Evolutionary conservation across 768 basidiomycete species (phyloP).

Genomic region (Phaeotremella skinneri): DNA sequence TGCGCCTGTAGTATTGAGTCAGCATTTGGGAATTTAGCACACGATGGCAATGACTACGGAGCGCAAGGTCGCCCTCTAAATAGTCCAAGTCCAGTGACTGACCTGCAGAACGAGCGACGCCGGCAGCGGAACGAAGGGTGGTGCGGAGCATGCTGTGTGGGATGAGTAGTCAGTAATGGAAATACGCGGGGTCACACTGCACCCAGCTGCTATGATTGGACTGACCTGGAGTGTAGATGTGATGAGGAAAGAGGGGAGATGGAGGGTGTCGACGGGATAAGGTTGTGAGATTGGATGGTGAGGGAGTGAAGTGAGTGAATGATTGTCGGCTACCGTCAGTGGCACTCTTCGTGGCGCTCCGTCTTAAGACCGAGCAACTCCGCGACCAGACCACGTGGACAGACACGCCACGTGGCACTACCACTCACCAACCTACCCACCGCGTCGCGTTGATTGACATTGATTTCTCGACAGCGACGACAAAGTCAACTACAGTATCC

Average conservation of each 20-base stretch:
- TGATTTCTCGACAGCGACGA: neutral
- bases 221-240: neutral
- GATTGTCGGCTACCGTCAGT: neutral
- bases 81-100: neutral
- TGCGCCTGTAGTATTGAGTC: slow-evolving; percentile 10
- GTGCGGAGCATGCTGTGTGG: slow-evolving; percentile 21
- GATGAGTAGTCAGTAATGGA: neutral
- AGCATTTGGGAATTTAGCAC: neutral
- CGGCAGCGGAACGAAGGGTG: slow-evolving; percentile 36
- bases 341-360: neutral
- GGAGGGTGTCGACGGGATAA: neutral
- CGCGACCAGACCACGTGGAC: neutral
- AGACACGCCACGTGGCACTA: neutral
- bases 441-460: neutral
- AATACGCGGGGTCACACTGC: no score
- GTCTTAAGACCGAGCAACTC: neutral
- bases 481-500: neutral
- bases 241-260: neutral
- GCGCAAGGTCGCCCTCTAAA: no score
- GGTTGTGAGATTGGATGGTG: no score
- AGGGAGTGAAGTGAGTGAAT: no score
- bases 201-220: no score
- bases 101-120: slow-evolving; percentile 27
- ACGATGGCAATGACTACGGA: no score
- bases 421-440: neutral